A percentile compares a stretch with the other conserved stretches of the same genome.
phyloP scores from a whole-genome alignment of 257 asterid species.

The Nicotiana tabacum region DNA sequence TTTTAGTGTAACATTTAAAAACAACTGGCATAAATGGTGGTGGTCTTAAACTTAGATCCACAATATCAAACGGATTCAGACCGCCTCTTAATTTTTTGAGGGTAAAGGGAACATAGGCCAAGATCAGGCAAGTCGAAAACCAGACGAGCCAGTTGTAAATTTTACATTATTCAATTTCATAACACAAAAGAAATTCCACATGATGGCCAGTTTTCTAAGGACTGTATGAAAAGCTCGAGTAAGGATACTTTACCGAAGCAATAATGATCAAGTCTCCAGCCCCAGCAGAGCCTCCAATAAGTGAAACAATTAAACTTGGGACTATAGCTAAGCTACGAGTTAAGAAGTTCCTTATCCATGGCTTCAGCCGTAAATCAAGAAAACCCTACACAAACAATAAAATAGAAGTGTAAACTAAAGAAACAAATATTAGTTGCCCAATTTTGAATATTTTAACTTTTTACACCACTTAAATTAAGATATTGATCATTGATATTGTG shows the following conservation, averaged over 20 bases:
- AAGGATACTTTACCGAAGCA: slow-evolving; percentile 53
- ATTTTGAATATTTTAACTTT: not conserved
- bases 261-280: slow-evolving; percentile 89
- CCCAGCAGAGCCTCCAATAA: slow-evolving; percentile 79
- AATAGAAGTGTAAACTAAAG: not conserved
- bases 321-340: slow-evolving; percentile 89
- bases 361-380: slow-evolving; percentile 80
- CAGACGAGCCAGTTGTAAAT: not conserved
- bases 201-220: not conserved
- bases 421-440: not conserved
- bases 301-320: slow-evolving; percentile 82
- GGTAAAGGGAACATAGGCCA: not conserved
- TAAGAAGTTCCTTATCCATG: slow-evolving; percentile 82
- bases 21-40: not conserved
- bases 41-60: no score
- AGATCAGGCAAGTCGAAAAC: not conserved
- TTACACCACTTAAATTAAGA: not conserved
- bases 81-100: not conserved
- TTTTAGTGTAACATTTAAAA: not conserved
- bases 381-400: slow-evolving; percentile 54
- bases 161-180: slow-evolving; percentile 1
- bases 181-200: not conserved
- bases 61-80: not conserved
- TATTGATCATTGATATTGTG: not conserved
- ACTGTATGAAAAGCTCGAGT: not conserved